Percentiles rank a stretch among this genome's conserved stretches.
Conservation (phyloP, 495 filamentous ascomycete species). For the Bryoglossum gracile region DNA sequence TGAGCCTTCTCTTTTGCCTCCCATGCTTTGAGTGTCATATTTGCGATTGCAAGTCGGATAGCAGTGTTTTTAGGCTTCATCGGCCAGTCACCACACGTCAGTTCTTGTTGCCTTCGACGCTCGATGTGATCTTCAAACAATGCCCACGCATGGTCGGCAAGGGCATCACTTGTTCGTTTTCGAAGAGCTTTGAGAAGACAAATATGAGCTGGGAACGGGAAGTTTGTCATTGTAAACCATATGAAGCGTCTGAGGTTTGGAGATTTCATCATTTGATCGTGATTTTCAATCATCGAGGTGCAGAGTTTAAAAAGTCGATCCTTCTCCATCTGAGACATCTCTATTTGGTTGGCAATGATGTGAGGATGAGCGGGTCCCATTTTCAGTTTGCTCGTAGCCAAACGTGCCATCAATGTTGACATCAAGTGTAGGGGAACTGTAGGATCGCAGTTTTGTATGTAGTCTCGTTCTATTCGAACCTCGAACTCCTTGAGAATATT, state of each 20-base stretch:
- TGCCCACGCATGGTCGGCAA: conserved; percentile 46
- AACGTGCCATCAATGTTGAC: conserved; percentile 36
- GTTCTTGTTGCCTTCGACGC: conserved; percentile 30
- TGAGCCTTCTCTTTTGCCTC: conserved; percentile 21
- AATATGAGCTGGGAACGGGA: conserved; percentile 44
- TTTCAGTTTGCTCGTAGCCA: conserved; percentile 34
- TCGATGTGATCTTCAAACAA: conserved; percentile 32
- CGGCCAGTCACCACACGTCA: conserved; percentile 16
- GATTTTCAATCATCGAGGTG: conserved; percentile 35
- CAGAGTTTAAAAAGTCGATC: conserved; percentile 42
- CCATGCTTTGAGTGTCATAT: conserved; percentile 31
- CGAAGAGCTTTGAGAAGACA: conserved; percentile 45
- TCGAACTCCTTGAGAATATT: conserved; percentile 38
- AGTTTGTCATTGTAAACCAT: conserved; percentile 44
- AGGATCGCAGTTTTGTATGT: conserved; percentile 49
- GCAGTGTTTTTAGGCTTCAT: conserved; percentile 24
- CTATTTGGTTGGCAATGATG: conserved; percentile 26
- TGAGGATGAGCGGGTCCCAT: conserved; percentile 33
- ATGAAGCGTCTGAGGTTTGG: conserved; percentile 40
- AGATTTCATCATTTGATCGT: conserved; percentile 36
- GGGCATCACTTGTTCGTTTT: conserved; percentile 35
- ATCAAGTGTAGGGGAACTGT: conserved; percentile 54
- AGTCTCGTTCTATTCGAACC: conserved; percentile 35
- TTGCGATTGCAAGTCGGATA: conserved; percentile 27
- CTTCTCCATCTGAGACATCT: conserved; percentile 18